Evolutionary conservation across 1,284 basidiomycete genomes (phyloP).

Genomic region (Crepidotus sp.): DNA sequence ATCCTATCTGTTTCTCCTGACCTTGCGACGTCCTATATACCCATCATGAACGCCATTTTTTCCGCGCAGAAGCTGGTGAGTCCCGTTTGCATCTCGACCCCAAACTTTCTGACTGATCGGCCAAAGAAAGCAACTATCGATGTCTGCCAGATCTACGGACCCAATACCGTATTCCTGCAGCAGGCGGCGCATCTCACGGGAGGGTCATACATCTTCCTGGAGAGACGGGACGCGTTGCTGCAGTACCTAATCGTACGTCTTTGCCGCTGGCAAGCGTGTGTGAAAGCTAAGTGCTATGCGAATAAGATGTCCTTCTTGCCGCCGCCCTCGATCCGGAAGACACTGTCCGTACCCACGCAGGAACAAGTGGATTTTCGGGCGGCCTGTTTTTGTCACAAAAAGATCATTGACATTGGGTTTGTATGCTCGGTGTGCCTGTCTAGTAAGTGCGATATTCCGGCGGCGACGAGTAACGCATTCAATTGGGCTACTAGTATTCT

Average conservation of each 20-base stretch:
- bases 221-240: constrained; percentile 72
- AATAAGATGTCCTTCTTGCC: constrained; percentile 89
- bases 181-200: constrained; percentile 95
- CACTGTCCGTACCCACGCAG: constrained; percentile 82
- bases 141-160: constrained; percentile 86
- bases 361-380: constrained; percentile 96
- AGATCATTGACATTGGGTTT: constrained; percentile 93
- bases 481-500: constrained; percentile 63
- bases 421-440: constrained; percentile 96
- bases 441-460: constrained; percentile 46
- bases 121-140: constrained; percentile 89
- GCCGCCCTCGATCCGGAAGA: constrained; percentile 67
- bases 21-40: constrained; percentile 82
- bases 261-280: constrained; percentile 4
- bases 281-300: constrained; percentile 7
- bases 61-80: constrained; percentile 92
- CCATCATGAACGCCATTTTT: constrained; percentile 99
- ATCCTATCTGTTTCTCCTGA: constrained; percentile 90
- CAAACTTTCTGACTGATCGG: constrained; percentile 1
- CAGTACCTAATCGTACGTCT: constrained; percentile 76
- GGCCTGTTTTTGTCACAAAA: constrained; percentile 98
- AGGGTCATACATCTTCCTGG: constrained; percentile 85
- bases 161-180: constrained; percentile 92
- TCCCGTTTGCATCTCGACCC: constrained; percentile 9
- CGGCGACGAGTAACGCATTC: constrained; percentile 3